These are phyloP conservation scores for Eimeria necatrix DNA, from an alignment of 169 alveolate genomes.

Conservation along the genomic window DNA sequence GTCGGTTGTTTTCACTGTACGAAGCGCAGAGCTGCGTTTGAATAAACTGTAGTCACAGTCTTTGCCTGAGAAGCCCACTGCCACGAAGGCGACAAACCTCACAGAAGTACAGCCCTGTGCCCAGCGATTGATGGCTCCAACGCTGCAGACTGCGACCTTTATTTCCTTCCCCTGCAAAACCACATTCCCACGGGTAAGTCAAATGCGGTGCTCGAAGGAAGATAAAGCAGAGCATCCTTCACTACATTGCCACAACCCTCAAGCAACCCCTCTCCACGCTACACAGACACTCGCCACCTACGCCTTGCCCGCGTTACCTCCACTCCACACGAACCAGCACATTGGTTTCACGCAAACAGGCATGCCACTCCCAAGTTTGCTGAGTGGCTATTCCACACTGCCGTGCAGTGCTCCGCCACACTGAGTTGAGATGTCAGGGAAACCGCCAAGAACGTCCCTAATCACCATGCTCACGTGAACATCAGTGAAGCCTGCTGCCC, in stretches of 20 bases:
- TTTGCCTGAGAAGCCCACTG: constrained; percentile 42
- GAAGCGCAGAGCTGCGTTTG: not conserved
- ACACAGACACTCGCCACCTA: not conserved
- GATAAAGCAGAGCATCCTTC: not conserved
- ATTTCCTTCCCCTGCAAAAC: constrained; percentile 64
- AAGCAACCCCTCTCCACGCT: not conserved
- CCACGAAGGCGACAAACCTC: not conserved
- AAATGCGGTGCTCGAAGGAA: constrained; percentile 76
- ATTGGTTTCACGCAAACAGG: not conserved
- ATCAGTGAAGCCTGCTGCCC: no score
- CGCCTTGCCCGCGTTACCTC: not conserved
- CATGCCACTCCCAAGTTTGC: not conserved
- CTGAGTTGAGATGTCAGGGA: no score
- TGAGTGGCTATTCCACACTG: not conserved
- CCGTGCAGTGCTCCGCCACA: no score
- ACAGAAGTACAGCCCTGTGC: constrained; percentile 34
- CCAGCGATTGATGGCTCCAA: constrained; percentile 52
- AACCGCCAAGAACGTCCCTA: no score
- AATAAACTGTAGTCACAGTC: constrained; percentile 81
- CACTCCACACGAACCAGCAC: not conserved
- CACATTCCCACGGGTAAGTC: constrained; percentile 50
- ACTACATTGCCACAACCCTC: not conserved
- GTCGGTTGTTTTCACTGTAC: not conserved
- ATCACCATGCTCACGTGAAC: no score
- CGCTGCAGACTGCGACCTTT: constrained; percentile 18